Base-by-base conservation (phyloP, 805 yeast genomes). In the Teunomyces gatunensis region DNA sequence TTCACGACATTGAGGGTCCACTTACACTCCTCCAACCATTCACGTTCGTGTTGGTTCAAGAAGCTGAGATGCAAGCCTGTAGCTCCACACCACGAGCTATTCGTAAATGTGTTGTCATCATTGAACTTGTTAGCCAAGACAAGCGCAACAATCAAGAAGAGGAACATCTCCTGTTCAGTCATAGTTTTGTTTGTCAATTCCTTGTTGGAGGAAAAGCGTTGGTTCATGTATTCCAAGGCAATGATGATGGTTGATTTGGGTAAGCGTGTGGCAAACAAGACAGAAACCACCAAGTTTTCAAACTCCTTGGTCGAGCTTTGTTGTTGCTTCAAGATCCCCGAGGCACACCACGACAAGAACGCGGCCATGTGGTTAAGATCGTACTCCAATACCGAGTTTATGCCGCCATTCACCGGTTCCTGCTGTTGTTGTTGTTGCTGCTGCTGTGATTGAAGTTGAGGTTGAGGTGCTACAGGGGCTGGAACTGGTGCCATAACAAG, bases 11-110 rank as follows among this genome's bases (percentile, higher is more conserved):
- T 71, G 47, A 85, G 68, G 57, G 73, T 76, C 88, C 89, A 85
- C 50, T 80, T 68, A 44, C 84, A 74, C 29, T 74, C 72, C 7
- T 61, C 57, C 50, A 89, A 74, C 92, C 95, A 92, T 39, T 70
- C 73, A 46, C 78, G 79, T 71, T 92, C 99, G 51, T 81, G 69
- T 13, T 63, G 58, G 59, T 91, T 89, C 52, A 92, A 75, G 30
- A 77, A 67, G 2, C 60, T 60, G 42, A 88, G 74, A 5, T 80
- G 67, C 52, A 92, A 77, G 15, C 95, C 95, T 4, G 97, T 87
- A n/a, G 97, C 98, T 52, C 89, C 90, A 36, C 89, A 80, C 99
- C 99, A 92, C 6, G 97, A 89, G 60, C 83, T 84, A 70, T 92
- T 92, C 51, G 96, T 89, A 63, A 92, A 92, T 25, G 97, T 92